These are phyloP conservation scores for Aspergillus egyptiacus DNA, from an alignment of 495 filamentous ascomycete genomes.

Conservation along the genomic window DNA sequence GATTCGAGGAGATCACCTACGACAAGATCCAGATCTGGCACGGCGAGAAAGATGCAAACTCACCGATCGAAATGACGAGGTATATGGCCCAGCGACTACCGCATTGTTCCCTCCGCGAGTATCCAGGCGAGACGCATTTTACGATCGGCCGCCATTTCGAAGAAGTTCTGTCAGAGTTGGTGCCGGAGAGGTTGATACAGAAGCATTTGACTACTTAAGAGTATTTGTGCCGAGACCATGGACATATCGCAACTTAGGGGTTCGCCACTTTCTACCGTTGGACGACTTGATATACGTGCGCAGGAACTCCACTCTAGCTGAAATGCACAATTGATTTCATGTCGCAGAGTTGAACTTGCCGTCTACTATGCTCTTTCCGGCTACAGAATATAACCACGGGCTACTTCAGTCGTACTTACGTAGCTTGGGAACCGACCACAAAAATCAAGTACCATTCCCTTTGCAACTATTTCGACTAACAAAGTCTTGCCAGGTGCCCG, in stretches of 20 bases:
- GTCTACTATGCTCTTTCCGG: too few species aligned
- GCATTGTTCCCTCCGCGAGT: slow-evolving; percentile 6
- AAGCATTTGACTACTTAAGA: not conserved
- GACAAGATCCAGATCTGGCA: slow-evolving; percentile 31
- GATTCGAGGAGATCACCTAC: slow-evolving; percentile 26
- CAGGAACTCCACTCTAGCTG: too few species aligned
- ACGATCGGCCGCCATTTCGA: not conserved
- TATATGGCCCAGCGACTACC: slow-evolving; percentile 18
- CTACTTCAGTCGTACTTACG: too few species aligned
- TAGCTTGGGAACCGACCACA: too few species aligned
- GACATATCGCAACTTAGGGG: too few species aligned
- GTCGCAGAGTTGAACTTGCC: too few species aligned
- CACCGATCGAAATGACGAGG: slow-evolving; percentile 21
- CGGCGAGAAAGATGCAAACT: slow-evolving; percentile 25
- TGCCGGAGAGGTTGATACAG: not conserved
- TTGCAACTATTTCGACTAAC: too few species aligned
- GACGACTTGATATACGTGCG: too few species aligned
- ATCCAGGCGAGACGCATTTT: not conserved
- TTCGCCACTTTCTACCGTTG: not conserved
- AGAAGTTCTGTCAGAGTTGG: not conserved
- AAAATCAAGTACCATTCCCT: too few species aligned
- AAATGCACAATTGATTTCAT: too few species aligned
- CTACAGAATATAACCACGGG: too few species aligned
- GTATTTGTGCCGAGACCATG: not conserved
- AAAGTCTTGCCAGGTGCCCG: too few species aligned